Percentiles rank a stretch among this genome's conserved stretches.
Conservation (phyloP, 1,139 yeast genomes). For the Martiniozyma asiatica region DNA sequence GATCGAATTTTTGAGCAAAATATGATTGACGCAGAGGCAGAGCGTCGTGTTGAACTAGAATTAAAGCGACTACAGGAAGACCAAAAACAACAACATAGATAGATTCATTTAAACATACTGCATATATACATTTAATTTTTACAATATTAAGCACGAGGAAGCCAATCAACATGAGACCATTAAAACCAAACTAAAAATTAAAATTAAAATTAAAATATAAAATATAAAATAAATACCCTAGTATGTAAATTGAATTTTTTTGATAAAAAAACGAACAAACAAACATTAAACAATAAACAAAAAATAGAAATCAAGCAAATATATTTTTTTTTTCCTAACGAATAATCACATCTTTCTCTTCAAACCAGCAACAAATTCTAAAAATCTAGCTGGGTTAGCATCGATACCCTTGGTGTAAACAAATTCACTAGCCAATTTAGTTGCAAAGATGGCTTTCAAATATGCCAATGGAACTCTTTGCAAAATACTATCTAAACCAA, state of each 20-base stretch:
- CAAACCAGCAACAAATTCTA: conserved; percentile 37
- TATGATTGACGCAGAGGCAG: conserved; percentile 22
- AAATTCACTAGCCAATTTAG: conserved; percentile 78
- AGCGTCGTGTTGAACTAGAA: conserved; percentile 19
- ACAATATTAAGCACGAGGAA: no score
- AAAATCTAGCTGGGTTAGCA: conserved; percentile 72
- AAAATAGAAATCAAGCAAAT: neutral
- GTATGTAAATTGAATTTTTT: no score
- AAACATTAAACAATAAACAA: neutral
- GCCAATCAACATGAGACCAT: no score
- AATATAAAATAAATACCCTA: no score
- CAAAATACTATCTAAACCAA: conserved; percentile 68
- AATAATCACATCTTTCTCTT: conserved; percentile 13
- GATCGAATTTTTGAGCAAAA: conserved; percentile 18
- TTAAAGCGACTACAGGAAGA: conserved; percentile 6
- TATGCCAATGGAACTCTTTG: conserved; percentile 79
- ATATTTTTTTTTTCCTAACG: neutral
- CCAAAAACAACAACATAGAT: conserved; percentile 3
- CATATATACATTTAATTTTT: no score
- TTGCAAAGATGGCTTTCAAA: conserved; percentile 81
- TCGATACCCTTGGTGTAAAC: conserved; percentile 80
- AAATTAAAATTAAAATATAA: no score
- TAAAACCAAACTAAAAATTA: neutral
- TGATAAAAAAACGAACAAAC: conserved; percentile 3
- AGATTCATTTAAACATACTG: conserved; percentile 1